A percentile compares a stretch with the other conserved stretches of the same genome.
These are phyloP conservation scores for Eimeria nieschulzi DNA, from an alignment of 169 alveolate genomes.

Conservation along the genomic window DNA sequence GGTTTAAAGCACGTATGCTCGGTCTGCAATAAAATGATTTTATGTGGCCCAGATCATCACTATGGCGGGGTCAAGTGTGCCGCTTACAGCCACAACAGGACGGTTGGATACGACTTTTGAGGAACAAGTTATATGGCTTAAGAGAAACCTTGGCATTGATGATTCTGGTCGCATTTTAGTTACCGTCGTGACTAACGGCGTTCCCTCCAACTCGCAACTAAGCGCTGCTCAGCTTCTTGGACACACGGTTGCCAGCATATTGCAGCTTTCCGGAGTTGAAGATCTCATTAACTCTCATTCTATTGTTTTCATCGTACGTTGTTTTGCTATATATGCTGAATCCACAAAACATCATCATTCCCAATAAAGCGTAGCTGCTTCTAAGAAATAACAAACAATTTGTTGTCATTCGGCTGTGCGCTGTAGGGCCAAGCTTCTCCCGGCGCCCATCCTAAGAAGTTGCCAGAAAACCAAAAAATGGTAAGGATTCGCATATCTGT, in stretches of 20 bases:
- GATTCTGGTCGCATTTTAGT: neutral
- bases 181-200: slow-evolving; percentile 54
- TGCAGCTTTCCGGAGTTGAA: slow-evolving; percentile 36
- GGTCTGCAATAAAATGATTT: neutral
- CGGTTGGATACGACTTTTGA: slow-evolving; percentile 9
- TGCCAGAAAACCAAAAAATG: slow-evolving; percentile 10
- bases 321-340: too few species aligned
- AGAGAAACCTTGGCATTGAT: neutral
- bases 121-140: slow-evolving; percentile 23
- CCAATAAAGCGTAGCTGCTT: too few species aligned
- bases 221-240: slow-evolving; percentile 61
- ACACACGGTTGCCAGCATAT: slow-evolving; percentile 28
- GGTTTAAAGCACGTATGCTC: too few species aligned
- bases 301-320: slow-evolving; percentile 27
- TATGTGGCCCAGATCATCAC: slow-evolving; percentile 23
- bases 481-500: neutral
- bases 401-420: neutral
- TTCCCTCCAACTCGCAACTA: slow-evolving; percentile 8
- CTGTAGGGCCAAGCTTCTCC: slow-evolving; percentile 59
- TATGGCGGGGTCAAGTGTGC: slow-evolving; percentile 46
- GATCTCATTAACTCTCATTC: slow-evolving; percentile 29
- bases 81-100: slow-evolving; percentile 5
- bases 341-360: too few species aligned
- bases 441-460: neutral
- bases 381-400: neutral